Percentiles rank a stretch among this genome's conserved stretches.
phyloP scores from a whole-genome alignment of 495 filamentous ascomycete species.

The Aspergillus diversus region DNA sequence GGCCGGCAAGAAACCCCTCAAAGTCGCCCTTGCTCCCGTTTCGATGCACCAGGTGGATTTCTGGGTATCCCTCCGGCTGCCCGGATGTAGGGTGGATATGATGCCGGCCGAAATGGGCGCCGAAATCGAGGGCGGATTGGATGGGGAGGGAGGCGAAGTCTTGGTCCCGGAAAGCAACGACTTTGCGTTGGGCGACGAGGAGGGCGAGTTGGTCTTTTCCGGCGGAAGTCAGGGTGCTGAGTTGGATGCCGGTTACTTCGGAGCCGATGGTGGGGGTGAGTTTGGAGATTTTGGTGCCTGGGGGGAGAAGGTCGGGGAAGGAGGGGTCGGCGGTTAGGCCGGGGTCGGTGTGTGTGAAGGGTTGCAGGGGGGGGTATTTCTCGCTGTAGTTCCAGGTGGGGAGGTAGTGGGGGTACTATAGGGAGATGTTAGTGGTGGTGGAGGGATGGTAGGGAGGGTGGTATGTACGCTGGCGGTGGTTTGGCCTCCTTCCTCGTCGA shows the following conservation, averaged over 20 bases:
- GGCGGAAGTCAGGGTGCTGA: conserved; percentile 64
- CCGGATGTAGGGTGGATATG: conserved; percentile 84
- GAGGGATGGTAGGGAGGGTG: neutral
- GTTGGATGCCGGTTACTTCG: conserved; percentile 75
- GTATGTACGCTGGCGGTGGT: conserved; percentile 13
- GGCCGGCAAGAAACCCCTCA: conserved; percentile 62
- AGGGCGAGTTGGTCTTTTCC: conserved; percentile 84
- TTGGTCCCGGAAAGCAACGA: conserved; percentile 79
- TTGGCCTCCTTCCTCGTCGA: conserved; percentile 16
- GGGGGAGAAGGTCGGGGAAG: conserved; percentile 67
- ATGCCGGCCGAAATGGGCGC: conserved; percentile 77
- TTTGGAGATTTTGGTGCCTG: conserved; percentile 46
- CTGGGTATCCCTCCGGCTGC: conserved; percentile 68
- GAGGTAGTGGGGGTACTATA: conserved; percentile 20
- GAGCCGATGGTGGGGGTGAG: conserved; percentile 77
- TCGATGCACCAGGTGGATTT: conserved; percentile 79
- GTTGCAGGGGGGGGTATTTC: conserved; percentile 57
- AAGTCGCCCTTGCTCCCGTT: conserved; percentile 63
- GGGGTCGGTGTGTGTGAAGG: conserved; percentile 73
- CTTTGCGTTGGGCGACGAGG: conserved; percentile 76
- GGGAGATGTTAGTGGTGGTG: neutral
- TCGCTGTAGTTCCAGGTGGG: conserved; percentile 15
- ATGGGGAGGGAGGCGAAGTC: conserved; percentile 79
- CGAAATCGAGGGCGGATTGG: conserved; percentile 62
- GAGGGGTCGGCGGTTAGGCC: conserved; percentile 70